phyloP scores from a whole-genome alignment of 129 eudicot species.

The Centella asiatica region DNA sequence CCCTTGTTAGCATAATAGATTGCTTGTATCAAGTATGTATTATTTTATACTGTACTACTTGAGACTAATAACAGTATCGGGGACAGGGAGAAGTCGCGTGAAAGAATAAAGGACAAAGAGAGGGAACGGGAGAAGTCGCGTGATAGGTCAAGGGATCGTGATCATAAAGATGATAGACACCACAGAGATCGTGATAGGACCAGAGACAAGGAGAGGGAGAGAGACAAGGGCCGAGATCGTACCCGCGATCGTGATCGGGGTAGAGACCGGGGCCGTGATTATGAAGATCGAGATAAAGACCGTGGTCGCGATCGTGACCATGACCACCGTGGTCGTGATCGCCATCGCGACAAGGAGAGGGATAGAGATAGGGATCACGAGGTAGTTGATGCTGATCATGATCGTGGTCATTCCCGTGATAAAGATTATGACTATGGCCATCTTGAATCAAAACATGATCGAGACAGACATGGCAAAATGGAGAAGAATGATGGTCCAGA shows the following conservation, averaged over 20 bases:
- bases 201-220: constrained; percentile 45
- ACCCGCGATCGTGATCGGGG: constrained; percentile 37
- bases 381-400: constrained; percentile 43
- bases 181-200: constrained; percentile 86
- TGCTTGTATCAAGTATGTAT: neutral
- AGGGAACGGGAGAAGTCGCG: constrained; percentile 64
- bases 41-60: neutral
- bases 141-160: constrained; percentile 74
- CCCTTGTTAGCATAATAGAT: neutral
- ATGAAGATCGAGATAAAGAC: constrained; percentile 36
- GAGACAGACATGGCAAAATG: constrained; percentile 37
- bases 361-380: constrained; percentile 49
- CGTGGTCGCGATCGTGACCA: constrained; percentile 40
- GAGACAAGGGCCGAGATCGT: constrained; percentile 42
- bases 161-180: constrained; percentile 73
- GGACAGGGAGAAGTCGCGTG: constrained; percentile 91
- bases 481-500: constrained; percentile 40
- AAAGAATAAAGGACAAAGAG: constrained; percentile 61
- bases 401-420: constrained; percentile 48
- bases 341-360: constrained; percentile 45
- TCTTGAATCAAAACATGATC: constrained; percentile 39
- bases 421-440: constrained; percentile 49
- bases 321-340: constrained; percentile 37
- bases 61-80: constrained; percentile 18
- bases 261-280: constrained; percentile 35